Conservation (phyloP, 352 stramenopile genomes). For the Globisporangium splendens region DNA sequence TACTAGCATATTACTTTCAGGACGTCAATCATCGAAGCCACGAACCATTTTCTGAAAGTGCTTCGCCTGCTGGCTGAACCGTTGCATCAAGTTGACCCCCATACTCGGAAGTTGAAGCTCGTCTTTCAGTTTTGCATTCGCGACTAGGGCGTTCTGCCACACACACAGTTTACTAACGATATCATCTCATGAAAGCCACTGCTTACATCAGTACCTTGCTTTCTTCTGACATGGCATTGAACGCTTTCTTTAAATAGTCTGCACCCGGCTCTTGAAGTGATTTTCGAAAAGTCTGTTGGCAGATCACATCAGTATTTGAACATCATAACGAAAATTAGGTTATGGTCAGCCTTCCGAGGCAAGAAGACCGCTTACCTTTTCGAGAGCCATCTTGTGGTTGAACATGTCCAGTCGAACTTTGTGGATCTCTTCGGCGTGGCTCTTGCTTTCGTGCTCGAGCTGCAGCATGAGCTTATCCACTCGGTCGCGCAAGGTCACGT, state of each 20-base stretch:
- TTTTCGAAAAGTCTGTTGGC: constrained; percentile 60
- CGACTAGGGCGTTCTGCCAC: constrained; percentile 60
- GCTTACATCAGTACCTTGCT: constrained; percentile 45
- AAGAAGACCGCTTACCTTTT: constrained; percentile 37
- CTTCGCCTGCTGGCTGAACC: constrained; percentile 61
- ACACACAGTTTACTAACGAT: not conserved
- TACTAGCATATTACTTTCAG: not conserved
- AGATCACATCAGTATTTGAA: too few relatives aligned
- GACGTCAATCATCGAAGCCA: not conserved
- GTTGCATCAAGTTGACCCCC: constrained; percentile 76
- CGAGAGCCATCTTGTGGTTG: constrained; percentile 82
- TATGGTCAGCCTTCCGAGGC: too few relatives aligned
- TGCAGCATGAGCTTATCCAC: constrained; percentile 63
- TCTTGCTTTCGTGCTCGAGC: constrained; percentile 60
- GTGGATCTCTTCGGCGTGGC: constrained; percentile 69
- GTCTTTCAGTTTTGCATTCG: constrained; percentile 80
- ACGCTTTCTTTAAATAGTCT: constrained; percentile 79
- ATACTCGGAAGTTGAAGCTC: constrained; percentile 76
- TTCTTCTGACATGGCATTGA: constrained; percentile 79
- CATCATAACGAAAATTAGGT: too few relatives aligned
- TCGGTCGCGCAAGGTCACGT: constrained; percentile 44
- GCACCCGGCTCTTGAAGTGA: constrained; percentile 70
- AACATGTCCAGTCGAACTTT: constrained; percentile 81
- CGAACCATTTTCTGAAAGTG: constrained; percentile 69
- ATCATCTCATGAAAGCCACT: not conserved